phyloP scores from a whole-genome alignment of 2,329 filamentous ascomycete species.

The Sarocladium brachiariae region DNA sequence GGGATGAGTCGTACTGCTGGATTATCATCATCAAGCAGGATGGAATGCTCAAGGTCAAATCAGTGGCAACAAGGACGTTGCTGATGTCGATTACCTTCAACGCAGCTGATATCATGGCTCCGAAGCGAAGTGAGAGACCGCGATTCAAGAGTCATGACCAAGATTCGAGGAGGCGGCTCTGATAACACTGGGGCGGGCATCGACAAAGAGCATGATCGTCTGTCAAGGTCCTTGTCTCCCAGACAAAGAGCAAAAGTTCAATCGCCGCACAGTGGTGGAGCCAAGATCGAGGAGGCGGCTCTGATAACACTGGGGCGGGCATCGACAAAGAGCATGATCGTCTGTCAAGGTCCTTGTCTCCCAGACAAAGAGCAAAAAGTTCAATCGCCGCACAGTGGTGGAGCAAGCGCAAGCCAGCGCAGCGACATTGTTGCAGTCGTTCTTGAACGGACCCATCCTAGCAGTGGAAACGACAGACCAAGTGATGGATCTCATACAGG shows the following conservation, averaged over 20 bases:
- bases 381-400: constrained; percentile 78
- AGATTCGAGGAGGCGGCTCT: constrained; percentile 27
- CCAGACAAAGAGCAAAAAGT: constrained; percentile 83
- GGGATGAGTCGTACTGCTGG: constrained; percentile 76
- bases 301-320: constrained; percentile 22
- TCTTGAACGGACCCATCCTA: constrained; percentile 71
- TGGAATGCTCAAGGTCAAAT: constrained; percentile 71
- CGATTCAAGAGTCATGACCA: constrained; percentile 52
- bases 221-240: constrained; percentile 76
- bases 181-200: constrained; percentile 23
- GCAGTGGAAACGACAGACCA: constrained; percentile 85
- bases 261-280: constrained; percentile 79
- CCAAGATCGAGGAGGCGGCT: constrained; percentile 31
- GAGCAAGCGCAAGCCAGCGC: constrained; percentile 62
- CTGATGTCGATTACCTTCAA: constrained; percentile 67
- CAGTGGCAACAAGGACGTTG: constrained; percentile 65
- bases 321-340: constrained; percentile 38
- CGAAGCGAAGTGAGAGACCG: constrained; percentile 75
- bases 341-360: constrained; percentile 81
- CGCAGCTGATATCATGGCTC: constrained; percentile 73
- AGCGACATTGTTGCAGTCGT: constrained; percentile 59
- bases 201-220: constrained; percentile 52
- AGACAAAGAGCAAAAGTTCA: constrained; percentile 88
- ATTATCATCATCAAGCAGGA: constrained; percentile 81
- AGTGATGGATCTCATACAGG: constrained; percentile 67